Conservation (phyloP, 2,329 filamentous ascomycete species). For the Penicillium brasilianum region DNA sequence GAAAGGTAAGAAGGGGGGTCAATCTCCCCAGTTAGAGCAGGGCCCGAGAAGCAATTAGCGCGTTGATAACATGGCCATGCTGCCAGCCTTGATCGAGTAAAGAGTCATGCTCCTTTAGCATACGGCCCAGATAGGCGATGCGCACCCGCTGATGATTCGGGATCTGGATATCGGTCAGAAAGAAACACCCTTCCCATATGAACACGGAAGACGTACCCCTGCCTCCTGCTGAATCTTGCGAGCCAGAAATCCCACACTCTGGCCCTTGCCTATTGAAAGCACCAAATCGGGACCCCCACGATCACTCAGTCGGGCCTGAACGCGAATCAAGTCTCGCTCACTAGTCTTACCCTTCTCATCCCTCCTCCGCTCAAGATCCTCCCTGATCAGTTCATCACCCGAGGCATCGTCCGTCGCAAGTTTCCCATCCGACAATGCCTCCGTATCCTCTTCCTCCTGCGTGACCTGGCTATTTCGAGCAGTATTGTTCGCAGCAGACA, state of each 20-base stretch:
- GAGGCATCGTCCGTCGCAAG: conserved; percentile 46
- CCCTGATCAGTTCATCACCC: conserved; percentile 44
- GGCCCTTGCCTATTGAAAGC: conserved; percentile 61
- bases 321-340: conserved; percentile 60
- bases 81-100: conserved; percentile 76
- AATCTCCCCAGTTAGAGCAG: conserved; percentile 11
- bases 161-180: conserved; percentile 54
- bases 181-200: neutral
- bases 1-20: neutral
- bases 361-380: conserved; percentile 49
- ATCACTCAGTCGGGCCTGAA: conserved; percentile 70
- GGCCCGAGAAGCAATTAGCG: conserved; percentile 61
- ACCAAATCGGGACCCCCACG: conserved; percentile 66
- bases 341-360: conserved; percentile 67
- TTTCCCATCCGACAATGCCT: conserved; percentile 39
- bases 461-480: conserved; percentile 25
- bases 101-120: conserved; percentile 71
- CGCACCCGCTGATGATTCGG: conserved; percentile 64
- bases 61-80: conserved; percentile 76
- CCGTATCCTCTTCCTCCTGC: conserved; percentile 28
- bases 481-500: conserved; percentile 18
- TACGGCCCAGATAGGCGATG: conserved; percentile 80
- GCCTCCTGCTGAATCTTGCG: conserved; percentile 68
- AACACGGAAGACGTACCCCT: conserved; percentile 56
- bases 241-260: conserved; percentile 68